phyloP scores from a whole-genome alignment of 2,329 filamentous ascomycete genomes.

The Orbilia javanica region DNA sequence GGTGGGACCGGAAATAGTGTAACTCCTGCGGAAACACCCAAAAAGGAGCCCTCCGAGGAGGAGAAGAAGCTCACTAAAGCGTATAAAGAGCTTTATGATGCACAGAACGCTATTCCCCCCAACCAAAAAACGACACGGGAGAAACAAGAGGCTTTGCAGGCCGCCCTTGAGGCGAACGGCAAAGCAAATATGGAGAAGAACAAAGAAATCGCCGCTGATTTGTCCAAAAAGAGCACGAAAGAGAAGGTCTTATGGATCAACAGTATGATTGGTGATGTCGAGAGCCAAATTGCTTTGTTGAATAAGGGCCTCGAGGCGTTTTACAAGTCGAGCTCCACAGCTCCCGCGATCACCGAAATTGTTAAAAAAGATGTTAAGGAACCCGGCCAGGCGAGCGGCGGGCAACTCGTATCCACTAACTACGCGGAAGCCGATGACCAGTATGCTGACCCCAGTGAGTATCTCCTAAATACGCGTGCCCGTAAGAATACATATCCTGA shows the following conservation, averaged over 20 bases:
- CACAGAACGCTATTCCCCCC: conserved; percentile 7
- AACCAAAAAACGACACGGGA: neutral
- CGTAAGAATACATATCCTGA: conserved; percentile 21
- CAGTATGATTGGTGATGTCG: conserved; percentile 29
- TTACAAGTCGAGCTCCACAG: conserved; percentile 33
- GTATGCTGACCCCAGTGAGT: conserved; percentile 29
- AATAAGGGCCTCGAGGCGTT: conserved; percentile 29
- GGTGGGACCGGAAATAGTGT: no score
- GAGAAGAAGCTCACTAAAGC: conserved; percentile 12
- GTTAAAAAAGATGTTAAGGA: conserved; percentile 28
- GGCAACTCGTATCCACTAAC: conserved; percentile 18
- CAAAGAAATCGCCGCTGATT: conserved; percentile 26
- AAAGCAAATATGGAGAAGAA: conserved; percentile 26
- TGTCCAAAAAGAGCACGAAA: conserved; percentile 26
- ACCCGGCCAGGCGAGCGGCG: conserved; percentile 24
- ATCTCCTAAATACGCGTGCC: conserved; percentile 24
- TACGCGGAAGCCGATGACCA: conserved; percentile 24
- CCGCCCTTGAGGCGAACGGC: conserved; percentile 24
- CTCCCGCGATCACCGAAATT: conserved; percentile 31
- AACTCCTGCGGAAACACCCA: neutral
- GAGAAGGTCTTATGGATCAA: conserved; percentile 28
- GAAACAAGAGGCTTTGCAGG: conserved; percentile 17
- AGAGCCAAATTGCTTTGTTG: conserved; percentile 23
- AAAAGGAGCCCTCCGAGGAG: conserved; percentile 16
- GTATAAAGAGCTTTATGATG: conserved; percentile 31